Base-by-base conservation (phyloP, 805 yeast species). In the Naumovozyma dairenensis region DNA sequence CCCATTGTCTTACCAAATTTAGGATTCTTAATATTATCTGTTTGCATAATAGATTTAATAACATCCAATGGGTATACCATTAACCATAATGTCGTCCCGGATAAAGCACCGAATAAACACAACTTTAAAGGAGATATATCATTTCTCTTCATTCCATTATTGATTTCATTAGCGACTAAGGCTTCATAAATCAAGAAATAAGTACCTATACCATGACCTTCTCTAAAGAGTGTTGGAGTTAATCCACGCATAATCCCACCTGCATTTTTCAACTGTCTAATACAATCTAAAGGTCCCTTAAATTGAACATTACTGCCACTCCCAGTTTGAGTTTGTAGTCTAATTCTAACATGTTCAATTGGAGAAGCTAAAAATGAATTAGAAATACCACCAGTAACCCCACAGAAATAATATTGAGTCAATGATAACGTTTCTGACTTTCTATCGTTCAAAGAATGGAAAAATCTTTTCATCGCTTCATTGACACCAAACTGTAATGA, bases 401-500 rank as follows among this genome's bases (percentile, higher is more conserved):
- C 98, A 49, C 93, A 75, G n/a, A 66, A 47, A 60, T 85, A 87
- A 48, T 75, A 86, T 55, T 92, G 94, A 6, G 60, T 39, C 31
- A 74, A 63, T 5, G 74, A 21, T 32, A 55, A 34, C 4, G 38
- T 34, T 4, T 54, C 38, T 77, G 62, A 30, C 44, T 46, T 9
- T 41, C 42, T 24, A 16, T 31, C 31, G 28, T 67, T 62, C 13
- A 56, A 56, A 43, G 70, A 69, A 16, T 53, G 53, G 31, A 82
- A 86, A 41, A 69, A 63, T 49, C 96, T 69, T 61, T 92, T 92
- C 95, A 89, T 85, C 51, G 69, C 81, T 58, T 89, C 96, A 53
- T 87, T 87, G 27, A 85, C 94, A 28, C 95, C 92, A 53, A 89
- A 89, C 58, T 92, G 98, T 25, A 89, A 81, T 6, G 95, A 82